Evolutionary conservation across 768 basidiomycete genomes (phyloP), one percentile per base, ranked within the genome.

Genomic region (Suillus subluteus): DNA sequence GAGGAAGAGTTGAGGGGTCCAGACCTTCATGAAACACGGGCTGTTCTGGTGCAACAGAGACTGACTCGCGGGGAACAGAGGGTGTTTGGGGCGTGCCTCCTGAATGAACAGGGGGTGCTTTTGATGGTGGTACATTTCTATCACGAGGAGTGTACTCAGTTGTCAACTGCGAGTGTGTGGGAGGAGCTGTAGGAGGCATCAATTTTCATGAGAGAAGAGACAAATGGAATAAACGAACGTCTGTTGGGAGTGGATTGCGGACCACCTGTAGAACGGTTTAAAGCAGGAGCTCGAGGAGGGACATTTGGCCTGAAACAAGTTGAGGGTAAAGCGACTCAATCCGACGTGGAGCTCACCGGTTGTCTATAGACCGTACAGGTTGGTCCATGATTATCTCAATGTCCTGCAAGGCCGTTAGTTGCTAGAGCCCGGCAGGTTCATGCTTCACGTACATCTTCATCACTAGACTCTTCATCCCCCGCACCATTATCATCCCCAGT

Each of bases 321-420:
- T 52, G n/a, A 30, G 65, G 3, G 58, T 44, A 13, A 62, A 64
- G 55, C 66, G 67, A 38, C 32, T 48, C 46, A 5, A 43, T 41
- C 61, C 23, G 8, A 26, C 44, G 69, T 67, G 64, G 12, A 61
- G 11, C 80, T 63, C 74, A 90, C 90, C 92, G 84, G 72, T 94
- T 87, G 79, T 95, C 92, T 23, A 92, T 79, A 6, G 89, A 91
- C 64, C 88, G 89, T 21, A 87, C 77, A 11, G 88, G 81, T 3
- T 88, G 88, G 72, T 97, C 94, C 87, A 94, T 90, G 64, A 97
- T 95, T 70, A 97, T 92, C 81, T 97, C 95, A 68, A 97, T 84
- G 75, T 97, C 90, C 91, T 94, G 32, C 65, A 40, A 43, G 48
- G 64, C 30, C 18, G 50, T 74, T 59, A 71, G 55, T 46, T 43